These are phyloP conservation scores for Puccinia triticina DNA, from an alignment of 1,284 basidiomycete species.

Conservation along the genomic window DNA sequence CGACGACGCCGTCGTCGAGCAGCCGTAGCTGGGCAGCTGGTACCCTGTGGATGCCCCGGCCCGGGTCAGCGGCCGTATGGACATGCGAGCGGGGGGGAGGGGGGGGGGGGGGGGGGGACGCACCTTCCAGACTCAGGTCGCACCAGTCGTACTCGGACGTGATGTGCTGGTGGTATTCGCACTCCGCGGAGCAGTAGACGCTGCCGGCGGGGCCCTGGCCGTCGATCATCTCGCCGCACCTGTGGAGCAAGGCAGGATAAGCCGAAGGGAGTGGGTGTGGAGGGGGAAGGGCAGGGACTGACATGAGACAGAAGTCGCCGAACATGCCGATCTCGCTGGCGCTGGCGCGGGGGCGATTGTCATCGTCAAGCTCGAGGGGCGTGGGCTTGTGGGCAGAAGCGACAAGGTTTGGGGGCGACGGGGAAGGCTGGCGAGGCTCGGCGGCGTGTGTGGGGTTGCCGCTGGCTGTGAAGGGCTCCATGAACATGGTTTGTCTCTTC, in stretches of 20 bases:
- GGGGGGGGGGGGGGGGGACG: no score
- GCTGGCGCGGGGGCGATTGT: not conserved
- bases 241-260: no score
- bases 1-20: not conserved
- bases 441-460: not conserved
- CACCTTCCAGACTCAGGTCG: no score
- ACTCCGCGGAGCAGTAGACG: not conserved
- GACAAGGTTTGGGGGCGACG: not conserved
- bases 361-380: not conserved
- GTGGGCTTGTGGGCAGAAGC: not conserved
- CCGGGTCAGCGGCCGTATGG: no score
- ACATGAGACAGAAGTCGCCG: conserved; percentile 16
- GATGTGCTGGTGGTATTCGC: not conserved
- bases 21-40: not conserved
- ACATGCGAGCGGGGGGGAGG: no score
- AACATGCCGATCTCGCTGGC: not conserved
- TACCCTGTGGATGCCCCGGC: no score
- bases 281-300: no score
- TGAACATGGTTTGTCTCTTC: not conserved
- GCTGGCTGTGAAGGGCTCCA: not conserved
- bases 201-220: not conserved
- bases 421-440: not conserved
- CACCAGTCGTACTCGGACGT: not conserved
- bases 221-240: not conserved
- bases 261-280: no score